Conservation (phyloP, 2,329 filamentous ascomycete species). For the Chlorencoelia australis region DNA sequence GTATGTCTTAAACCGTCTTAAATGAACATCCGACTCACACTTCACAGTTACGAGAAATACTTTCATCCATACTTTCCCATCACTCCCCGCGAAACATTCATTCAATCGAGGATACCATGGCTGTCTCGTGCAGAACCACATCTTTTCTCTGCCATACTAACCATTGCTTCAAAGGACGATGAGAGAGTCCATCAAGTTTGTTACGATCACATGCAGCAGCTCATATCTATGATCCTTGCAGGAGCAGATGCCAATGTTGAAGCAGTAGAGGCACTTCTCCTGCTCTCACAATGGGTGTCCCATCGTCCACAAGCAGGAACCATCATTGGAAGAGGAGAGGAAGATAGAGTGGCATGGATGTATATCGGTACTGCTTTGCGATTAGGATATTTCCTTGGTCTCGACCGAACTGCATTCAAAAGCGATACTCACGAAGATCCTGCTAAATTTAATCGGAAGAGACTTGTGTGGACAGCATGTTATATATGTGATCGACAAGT, state of each 20-base stretch:
- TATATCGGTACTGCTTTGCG: constrained; percentile 61
- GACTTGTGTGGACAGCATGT: constrained; percentile 59
- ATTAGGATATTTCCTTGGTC: constrained; percentile 58
- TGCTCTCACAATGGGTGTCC: constrained; percentile 59
- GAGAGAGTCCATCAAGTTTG: constrained; percentile 54
- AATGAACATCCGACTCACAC: no score
- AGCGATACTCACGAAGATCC: constrained; percentile 49
- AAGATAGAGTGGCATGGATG: constrained; percentile 70
- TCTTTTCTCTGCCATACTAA: constrained; percentile 58
- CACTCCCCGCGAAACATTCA: constrained; percentile 41
- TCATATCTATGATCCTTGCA: constrained; percentile 57
- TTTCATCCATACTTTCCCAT: constrained; percentile 65
- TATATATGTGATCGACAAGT: constrained; percentile 54
- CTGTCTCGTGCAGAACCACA: constrained; percentile 50
- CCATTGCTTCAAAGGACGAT: constrained; percentile 62
- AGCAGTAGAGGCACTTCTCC: constrained; percentile 57
- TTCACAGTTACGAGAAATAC: constrained; percentile 21
- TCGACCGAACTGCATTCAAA: constrained; percentile 59
- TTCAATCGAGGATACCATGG: constrained; percentile 42
- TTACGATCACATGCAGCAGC: constrained; percentile 58
- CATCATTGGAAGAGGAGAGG: constrained; percentile 56
- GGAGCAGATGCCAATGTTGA: constrained; percentile 59
- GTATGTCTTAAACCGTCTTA: constrained; percentile 13
- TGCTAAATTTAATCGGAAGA: constrained; percentile 49
- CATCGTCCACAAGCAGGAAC: constrained; percentile 23